phyloP scores from a whole-genome alignment of 257 asterid species.

The Fraxinus pennsylvanica region DNA sequence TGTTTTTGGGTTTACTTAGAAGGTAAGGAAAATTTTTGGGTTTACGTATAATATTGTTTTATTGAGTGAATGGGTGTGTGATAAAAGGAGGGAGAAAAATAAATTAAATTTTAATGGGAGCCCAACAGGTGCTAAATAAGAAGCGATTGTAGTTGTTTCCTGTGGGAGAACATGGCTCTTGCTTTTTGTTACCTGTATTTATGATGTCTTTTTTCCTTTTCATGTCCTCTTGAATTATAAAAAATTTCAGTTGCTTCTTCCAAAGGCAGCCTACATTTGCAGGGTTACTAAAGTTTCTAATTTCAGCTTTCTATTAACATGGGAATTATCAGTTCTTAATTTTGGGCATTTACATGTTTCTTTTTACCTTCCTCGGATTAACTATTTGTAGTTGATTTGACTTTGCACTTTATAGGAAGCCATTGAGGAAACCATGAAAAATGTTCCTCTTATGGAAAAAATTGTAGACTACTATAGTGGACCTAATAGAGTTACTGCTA shows the following conservation, averaged over 20 bases:
- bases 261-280: background rate
- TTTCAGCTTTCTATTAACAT: background rate
- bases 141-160: background rate
- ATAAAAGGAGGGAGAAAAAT: no score
- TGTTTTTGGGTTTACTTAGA: no score
- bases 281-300: slow-evolving; percentile 1
- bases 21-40: no score
- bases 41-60: no score
- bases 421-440: slow-evolving; percentile 69
- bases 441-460: slow-evolving; percentile 69
- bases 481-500: slow-evolving; percentile 84
- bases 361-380: slow-evolving; percentile 17
- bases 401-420: slow-evolving; percentile 48
- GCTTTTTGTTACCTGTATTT: background rate
- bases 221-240: background rate
- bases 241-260: background rate
- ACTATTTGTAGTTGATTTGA: slow-evolving; percentile 13
- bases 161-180: background rate
- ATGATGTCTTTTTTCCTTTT: background rate
- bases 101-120: no score
- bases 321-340: slow-evolving; percentile 5
- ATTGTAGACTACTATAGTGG: slow-evolving; percentile 80
- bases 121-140: background rate
- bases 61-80: no score
- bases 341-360: slow-evolving; percentile 5